Conservation (phyloP, 371 early-diverging fungal genomes). For the Circinella umbellata region DNA sequence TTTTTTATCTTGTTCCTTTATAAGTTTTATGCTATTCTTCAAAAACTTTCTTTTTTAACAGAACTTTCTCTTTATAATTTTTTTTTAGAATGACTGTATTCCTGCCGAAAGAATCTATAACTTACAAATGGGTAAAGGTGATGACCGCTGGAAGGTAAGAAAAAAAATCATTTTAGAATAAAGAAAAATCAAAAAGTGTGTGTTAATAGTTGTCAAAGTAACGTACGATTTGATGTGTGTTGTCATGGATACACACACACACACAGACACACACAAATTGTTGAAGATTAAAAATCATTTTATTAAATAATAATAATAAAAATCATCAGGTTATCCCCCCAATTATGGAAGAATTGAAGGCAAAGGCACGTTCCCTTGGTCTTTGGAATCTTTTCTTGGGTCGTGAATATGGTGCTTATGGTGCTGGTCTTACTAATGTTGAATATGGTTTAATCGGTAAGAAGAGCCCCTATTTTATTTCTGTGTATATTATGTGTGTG, state of each 20-base stretch:
- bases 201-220: too few species aligned
- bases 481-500: background rate
- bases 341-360: slow-evolving; percentile 87
- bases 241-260: too few species aligned
- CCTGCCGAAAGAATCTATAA: slow-evolving; percentile 86
- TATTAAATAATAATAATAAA: slow-evolving; percentile 12
- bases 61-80: background rate
- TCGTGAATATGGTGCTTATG: slow-evolving; percentile 68
- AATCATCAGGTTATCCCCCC: slow-evolving; percentile 69
- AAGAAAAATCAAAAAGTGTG: too few species aligned
- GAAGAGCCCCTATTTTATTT: slow-evolving; percentile 42
- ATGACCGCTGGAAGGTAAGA: slow-evolving; percentile 80
- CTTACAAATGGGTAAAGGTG: slow-evolving; percentile 75
- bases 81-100: slow-evolving; percentile 86
- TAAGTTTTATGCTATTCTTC: too few species aligned
- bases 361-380: slow-evolving; percentile 85
- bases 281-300: background rate
- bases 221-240: too few species aligned
- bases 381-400: slow-evolving; percentile 96
- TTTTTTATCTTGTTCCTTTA: too few species aligned
- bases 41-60: background rate
- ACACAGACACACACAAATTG: background rate
- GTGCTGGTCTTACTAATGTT: slow-evolving; percentile 91
- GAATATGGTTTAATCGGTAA: slow-evolving; percentile 84
- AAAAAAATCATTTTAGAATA: too few species aligned